A percentile compares a stretch with the other conserved stretches of the same genome.
These are phyloP conservation scores for Picea sitchensis DNA, from an alignment of 75 land plant species.

Conservation along the genomic window DNA sequence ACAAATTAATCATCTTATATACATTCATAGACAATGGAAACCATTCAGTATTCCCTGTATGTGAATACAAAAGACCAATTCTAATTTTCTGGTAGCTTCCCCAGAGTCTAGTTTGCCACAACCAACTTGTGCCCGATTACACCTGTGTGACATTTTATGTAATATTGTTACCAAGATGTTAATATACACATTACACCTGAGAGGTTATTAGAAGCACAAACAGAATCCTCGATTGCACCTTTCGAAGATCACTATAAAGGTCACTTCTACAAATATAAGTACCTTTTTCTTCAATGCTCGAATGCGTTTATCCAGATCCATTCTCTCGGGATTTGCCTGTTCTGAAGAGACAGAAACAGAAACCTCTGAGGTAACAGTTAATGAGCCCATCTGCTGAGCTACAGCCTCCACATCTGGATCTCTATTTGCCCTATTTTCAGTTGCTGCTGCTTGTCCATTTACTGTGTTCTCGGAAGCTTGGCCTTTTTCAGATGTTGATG, in stretches of 20 bases:
- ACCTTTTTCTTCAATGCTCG: slow-evolving; percentile 38
- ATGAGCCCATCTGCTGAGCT: slow-evolving; percentile 10
- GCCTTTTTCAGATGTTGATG: slow-evolving; percentile 1
- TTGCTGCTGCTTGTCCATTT: slow-evolving; percentile 6
- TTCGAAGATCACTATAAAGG: neutral
- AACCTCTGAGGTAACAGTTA: slow-evolving; percentile 4
- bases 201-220: neutral
- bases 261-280: neutral
- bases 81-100: neutral
- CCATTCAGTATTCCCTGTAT: neutral
- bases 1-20: neutral
- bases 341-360: slow-evolving; percentile 1
- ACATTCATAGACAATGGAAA: neutral
- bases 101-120: neutral
- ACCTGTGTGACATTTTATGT: neutral
- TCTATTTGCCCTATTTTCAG: slow-evolving; percentile 4
- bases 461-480: neutral
- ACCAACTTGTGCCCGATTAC: neutral
- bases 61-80: neutral
- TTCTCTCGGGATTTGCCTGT: neutral
- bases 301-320: slow-evolving; percentile 34
- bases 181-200: neutral
- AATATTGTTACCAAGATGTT: neutral
- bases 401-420: neutral
- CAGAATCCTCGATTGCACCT: neutral